Base-by-base conservation (phyloP, 1,139 yeast genomes). In the Pneumocystis murina region DNA sequence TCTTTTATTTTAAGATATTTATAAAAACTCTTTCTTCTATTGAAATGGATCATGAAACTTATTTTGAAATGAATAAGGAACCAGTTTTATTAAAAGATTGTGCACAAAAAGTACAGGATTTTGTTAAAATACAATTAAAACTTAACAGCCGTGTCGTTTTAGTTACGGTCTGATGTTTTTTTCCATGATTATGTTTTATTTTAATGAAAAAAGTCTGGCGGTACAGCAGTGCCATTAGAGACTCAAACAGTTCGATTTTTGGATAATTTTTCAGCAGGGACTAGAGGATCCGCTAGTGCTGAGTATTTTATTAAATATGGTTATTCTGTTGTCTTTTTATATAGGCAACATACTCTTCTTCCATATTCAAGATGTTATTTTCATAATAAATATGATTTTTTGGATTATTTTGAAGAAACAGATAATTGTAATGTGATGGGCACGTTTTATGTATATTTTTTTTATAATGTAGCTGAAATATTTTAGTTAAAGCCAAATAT, bases 211-310 rank as follows among this genome's bases (percentile, higher is more conserved):
- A 48, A 48, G 55, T 48, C 55, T 10, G 99, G 99, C n/a, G 99
- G 98, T 41, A 92, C 98, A 0, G 91, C 97, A 0, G 99, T 94
- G 0, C 99, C 99, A 0, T 77, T 92, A 68, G 99, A 92, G 71
- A 90, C 90, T 75, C 92, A 94, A 71, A 94, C 98, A 0, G 98
- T 92, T 17, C 76, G 99, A 65, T 92, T 92, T 75, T 90, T 92
- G 71, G 99, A 92, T 74, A 92, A 92, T 72, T 94, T 94, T 74
- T 86, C 95, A 69, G 97, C 97, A 36, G 98, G 98, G 33, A 92
- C 97, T 0, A 82, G 99, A 74, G 98, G 98, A 64, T 95, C 98
- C 10, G 85, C 96, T 0, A 85, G 95, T 54, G 96, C 97, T 3
- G 98, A 92, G 74, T 86, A 88, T 72, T 88, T 92, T 69, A 77